phyloP scores from a whole-genome alignment of 2,329 filamentous ascomycete genomes.

The Onygena corvina region DNA sequence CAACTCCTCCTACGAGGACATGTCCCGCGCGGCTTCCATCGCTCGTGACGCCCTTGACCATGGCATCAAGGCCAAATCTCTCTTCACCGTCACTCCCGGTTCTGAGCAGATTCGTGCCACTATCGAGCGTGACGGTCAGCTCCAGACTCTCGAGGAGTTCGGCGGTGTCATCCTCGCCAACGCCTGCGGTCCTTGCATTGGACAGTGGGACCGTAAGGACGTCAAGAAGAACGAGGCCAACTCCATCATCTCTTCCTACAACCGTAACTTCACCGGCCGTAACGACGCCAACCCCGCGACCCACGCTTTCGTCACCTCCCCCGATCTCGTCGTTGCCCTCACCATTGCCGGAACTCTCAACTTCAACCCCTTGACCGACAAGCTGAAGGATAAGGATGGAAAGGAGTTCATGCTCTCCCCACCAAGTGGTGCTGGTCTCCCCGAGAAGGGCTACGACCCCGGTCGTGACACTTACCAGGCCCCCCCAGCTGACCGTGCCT shows the following conservation, averaged over 20 bases:
- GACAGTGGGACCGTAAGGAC: constrained; percentile 88
- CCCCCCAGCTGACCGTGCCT: constrained; percentile 64
- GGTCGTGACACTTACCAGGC: constrained; percentile 93
- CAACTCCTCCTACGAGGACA: constrained; percentile 80
- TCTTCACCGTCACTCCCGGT: constrained; percentile 91
- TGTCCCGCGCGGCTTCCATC: constrained; percentile 85
- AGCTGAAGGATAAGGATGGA: constrained; percentile 85
- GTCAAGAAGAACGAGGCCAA: constrained; percentile 92
- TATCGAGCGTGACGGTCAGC: constrained; percentile 78
- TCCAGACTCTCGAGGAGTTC: constrained; percentile 91
- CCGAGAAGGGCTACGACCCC: constrained; percentile 70
- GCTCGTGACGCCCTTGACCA: constrained; percentile 82
- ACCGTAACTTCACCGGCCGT: constrained; percentile 98
- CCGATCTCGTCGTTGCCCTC: constrained; percentile 78
- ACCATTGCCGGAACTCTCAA: constrained; percentile 69
- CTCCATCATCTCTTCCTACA: constrained; percentile 97
- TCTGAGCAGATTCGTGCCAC: constrained; percentile 95
- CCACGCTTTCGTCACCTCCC: constrained; percentile 84
- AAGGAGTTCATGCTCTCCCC: constrained; percentile 84
- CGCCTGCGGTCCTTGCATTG: constrained; percentile 84
- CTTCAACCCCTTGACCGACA: constrained; percentile 93
- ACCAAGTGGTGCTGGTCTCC: constrained; percentile 72
- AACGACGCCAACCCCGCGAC: constrained; percentile 94
- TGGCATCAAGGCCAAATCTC: constrained; percentile 82
- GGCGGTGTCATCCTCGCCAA: constrained; percentile 91